These are phyloP conservation scores for Alternaria triticina DNA, from an alignment of 2,329 filamentous ascomycete genomes.

Conservation along the genomic window DNA sequence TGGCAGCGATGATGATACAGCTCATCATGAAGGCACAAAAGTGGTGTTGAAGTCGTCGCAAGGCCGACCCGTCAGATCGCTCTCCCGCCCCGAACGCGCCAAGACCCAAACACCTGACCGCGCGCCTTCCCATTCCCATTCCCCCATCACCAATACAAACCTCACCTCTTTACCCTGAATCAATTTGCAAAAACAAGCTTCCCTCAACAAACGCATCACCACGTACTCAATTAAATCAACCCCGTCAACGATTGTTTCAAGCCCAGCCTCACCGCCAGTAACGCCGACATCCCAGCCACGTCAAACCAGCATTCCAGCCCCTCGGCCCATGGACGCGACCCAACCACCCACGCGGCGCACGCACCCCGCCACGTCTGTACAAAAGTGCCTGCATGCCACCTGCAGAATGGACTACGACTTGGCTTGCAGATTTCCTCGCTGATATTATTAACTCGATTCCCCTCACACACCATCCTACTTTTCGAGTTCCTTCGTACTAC, in stretches of 20 bases:
- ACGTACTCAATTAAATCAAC: neutral
- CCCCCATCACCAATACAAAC: neutral
- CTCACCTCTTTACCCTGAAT: neutral
- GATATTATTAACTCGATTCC: neutral
- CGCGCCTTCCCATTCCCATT: neutral
- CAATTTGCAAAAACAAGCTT: neutral
- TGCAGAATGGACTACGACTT: conserved; percentile 8
- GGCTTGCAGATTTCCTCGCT: conserved; percentile 21
- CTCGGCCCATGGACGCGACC: conserved; percentile 19
- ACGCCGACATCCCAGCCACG: conserved; percentile 14
- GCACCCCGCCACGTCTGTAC: conserved; percentile 34
- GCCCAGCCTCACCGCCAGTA: conserved; percentile 19
- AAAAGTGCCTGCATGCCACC: conserved; percentile 36
- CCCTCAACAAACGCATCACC: neutral
- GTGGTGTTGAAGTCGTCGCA: neutral
- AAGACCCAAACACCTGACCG: conserved; percentile 16
- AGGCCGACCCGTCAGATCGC: neutral
- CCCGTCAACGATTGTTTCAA: conserved; percentile 8
- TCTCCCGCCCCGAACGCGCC: conserved; percentile 1
- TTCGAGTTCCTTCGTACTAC: neutral
- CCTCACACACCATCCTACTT: neutral
- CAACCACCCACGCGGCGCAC: conserved; percentile 31
- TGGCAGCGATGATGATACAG: accelerated
- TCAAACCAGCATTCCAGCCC: conserved; percentile 4
- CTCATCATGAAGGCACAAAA: neutral